Base-by-base conservation (phyloP, 78 protist genomes). In the Dictyostelium brefeldianum region DNA sequence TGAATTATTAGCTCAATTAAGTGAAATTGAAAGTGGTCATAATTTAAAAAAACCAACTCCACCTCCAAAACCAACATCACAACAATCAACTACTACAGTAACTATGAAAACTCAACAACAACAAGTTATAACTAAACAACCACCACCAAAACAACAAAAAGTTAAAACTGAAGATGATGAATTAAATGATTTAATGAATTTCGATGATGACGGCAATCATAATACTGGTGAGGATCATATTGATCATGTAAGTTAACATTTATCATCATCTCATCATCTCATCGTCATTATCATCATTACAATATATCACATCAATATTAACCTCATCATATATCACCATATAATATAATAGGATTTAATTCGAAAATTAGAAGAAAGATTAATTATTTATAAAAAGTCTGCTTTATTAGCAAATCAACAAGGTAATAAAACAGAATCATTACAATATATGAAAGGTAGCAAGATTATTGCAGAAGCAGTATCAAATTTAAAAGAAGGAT, bases 1-100 rank as follows among this genome's bases (percentile, higher is more conserved):
- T 25, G 92, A 87, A 25, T 43, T 87, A 47, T 31, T 87, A 10
- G 41, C 92, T 47, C 81, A 87, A 62, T 64, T 87, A 36, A 31
- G 56, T 29, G 67, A 75, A 27, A 59, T 87, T 17, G 92, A 87
- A 27, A 81, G 80, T 12, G 92, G 84, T 7, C 50, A 62, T 10
- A 31, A 3, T 43, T 54, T 75, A 4, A 48, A 29, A 10, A 59
- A 64, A 51, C 84, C 77, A 29, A 43, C 46, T 27, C 31, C 69
- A 71, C 31, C 65, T 50, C 20, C 12, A 36, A 41, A 5, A 67
- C 90, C 9, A 53, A 78, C 22, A 67, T 80, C 69, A 41, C 78
- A 17, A 17, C 53, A 6, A 46, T 25, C 89, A 3, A 67, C 57
- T 5, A 65, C 77, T 11, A 50, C 78, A 65, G 46, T 29, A 18